These are phyloP conservation scores for Candida anutae DNA, from an alignment of 1,139 yeast species.

Conservation along the genomic window DNA sequence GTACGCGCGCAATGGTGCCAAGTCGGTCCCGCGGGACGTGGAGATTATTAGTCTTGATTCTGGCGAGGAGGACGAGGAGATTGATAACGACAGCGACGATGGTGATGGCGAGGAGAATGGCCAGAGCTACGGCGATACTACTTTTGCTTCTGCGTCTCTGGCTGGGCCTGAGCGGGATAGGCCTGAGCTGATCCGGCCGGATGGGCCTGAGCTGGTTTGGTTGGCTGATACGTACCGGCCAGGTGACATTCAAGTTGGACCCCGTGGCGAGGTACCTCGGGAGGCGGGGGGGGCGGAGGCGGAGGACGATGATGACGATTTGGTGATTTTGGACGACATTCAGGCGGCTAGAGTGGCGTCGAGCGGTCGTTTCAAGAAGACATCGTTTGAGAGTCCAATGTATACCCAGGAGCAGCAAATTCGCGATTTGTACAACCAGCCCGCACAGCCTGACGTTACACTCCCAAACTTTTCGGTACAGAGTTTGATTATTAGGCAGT, in stretches of 20 bases:
- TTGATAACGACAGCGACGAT: neutral
- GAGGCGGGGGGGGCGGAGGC: constrained; percentile 1
- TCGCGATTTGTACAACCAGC: constrained; percentile 15
- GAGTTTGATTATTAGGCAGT: constrained; percentile 3
- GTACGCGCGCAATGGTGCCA: no score
- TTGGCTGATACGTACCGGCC: no score
- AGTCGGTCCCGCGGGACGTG: constrained; percentile 2
- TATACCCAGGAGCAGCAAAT: neutral
- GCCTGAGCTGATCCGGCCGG: no score
- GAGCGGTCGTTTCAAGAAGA: constrained; percentile 12
- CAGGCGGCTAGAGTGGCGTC: constrained; percentile 10
- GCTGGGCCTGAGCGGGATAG: neutral
- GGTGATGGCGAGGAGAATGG: no score
- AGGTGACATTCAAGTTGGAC: no score
- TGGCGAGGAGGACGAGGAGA: constrained; percentile 4
- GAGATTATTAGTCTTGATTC: constrained; percentile 6
- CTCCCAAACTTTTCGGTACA: constrained; percentile 4
- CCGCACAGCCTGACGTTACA: constrained; percentile 25
- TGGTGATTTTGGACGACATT: constrained; percentile 14
- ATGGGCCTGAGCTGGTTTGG: no score
- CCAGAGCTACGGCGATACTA: no score
- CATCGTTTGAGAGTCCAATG: constrained; percentile 8
- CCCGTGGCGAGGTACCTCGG: no score
- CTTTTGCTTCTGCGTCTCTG: no score
- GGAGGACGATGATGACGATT: constrained; percentile 14